Percentiles rank a stretch among this genome's conserved stretches.
phyloP scores from a whole-genome alignment of 345 rosid genomes.

The Carallia brachiata region DNA sequence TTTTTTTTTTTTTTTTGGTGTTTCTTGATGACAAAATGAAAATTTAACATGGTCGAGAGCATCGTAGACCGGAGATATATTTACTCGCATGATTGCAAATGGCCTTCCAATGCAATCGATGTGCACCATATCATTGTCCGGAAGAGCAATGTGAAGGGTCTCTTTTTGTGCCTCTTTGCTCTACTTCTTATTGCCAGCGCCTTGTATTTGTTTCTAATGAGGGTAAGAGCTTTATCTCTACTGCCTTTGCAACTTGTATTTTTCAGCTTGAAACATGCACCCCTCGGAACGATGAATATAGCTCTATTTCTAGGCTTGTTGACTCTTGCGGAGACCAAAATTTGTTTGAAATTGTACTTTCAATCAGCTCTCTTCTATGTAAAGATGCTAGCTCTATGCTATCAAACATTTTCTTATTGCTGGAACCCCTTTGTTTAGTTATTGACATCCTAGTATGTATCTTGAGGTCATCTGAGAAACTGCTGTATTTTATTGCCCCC shows the following conservation, averaged over 20 bases:
- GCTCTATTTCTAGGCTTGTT: background rate
- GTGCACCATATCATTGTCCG: conserved; percentile 54
- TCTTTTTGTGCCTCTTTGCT: conserved; percentile 31
- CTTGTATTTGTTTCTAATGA: conserved; percentile 35
- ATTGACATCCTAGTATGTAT: background rate
- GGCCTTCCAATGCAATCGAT: conserved; percentile 49
- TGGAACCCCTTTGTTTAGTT: background rate
- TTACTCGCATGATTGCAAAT: conserved; percentile 43
- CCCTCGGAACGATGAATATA: no score
- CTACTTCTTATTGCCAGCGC: conserved; percentile 33
- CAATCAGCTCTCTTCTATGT: background rate
- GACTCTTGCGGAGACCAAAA: background rate
- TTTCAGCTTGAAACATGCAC: no score
- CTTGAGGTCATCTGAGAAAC: background rate
- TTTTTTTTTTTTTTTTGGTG: background rate
- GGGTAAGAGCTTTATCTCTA: conserved; percentile 37
- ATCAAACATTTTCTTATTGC: background rate
- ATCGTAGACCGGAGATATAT: conserved; percentile 38
- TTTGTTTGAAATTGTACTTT: background rate
- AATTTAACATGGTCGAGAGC: conserved; percentile 36
- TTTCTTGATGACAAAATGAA: background rate
- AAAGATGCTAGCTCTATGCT: background rate
- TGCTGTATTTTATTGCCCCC: no score
- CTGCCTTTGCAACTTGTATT: background rate
- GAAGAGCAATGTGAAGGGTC: conserved; percentile 35